Conservation (phyloP, 352 stramenopile genomes). For the Aphanomyces invadans region DNA sequence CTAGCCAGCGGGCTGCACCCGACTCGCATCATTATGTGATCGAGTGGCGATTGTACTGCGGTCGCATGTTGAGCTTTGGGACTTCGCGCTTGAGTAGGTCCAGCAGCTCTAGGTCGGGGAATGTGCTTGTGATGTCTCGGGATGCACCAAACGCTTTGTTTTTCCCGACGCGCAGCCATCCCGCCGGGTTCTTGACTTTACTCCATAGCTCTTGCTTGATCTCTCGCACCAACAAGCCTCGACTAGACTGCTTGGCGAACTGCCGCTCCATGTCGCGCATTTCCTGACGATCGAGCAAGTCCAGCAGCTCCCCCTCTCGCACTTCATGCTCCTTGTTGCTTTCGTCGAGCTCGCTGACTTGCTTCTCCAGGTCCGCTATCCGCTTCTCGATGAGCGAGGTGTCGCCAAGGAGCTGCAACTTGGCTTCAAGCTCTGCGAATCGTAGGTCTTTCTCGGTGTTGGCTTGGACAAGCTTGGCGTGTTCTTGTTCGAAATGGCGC, state of each 20-base stretch:
- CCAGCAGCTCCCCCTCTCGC: background rate
- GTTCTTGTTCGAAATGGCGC: constrained; percentile 4
- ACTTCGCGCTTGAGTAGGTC: constrained; percentile 13
- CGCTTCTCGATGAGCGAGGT: background rate
- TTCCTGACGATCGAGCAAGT: background rate
- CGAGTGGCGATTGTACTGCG: constrained; percentile 15
- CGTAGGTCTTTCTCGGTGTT: background rate
- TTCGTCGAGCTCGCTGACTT: constrained; percentile 2
- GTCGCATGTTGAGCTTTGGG: background rate
- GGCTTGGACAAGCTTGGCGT: background rate
- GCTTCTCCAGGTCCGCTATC: background rate
- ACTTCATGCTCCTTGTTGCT: background rate
- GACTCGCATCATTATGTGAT: background rate
- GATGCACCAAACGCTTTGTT: background rate
- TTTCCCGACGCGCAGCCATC: background rate
- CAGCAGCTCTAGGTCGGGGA: constrained; percentile 1
- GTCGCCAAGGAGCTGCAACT: background rate
- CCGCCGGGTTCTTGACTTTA: constrained; percentile 7
- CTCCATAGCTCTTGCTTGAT: background rate
- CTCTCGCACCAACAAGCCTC: background rate
- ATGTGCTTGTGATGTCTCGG: constrained; percentile 5
- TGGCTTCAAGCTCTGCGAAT: background rate
- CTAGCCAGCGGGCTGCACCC: no score
- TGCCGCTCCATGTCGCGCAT: background rate
- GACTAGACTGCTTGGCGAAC: background rate